These are phyloP conservation scores for Lagerstroemia speciosa DNA, from an alignment of 345 rosid species.

Conservation along the genomic window DNA sequence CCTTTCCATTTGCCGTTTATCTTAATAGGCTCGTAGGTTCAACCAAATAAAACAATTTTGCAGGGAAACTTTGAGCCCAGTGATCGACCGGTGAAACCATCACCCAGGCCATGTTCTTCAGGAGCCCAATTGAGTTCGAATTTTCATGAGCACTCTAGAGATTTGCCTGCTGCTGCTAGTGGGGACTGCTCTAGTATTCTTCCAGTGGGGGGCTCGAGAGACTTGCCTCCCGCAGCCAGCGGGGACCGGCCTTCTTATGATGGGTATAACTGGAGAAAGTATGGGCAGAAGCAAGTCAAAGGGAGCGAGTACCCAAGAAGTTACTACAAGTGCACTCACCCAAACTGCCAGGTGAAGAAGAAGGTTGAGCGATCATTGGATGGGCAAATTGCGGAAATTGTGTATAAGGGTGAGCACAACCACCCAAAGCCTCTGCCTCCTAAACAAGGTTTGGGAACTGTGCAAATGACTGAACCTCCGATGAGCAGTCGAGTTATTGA, in stretches of 20 bases:
- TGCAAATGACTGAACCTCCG: constrained; percentile 17
- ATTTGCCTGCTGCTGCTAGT: constrained; percentile 16
- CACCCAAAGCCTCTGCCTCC: constrained; percentile 80
- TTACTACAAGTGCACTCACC: constrained; percentile 91
- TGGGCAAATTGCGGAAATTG: constrained; percentile 88
- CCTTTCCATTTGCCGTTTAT: neutral
- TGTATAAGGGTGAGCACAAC: constrained; percentile 92
- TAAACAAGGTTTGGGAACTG: constrained; percentile 39
- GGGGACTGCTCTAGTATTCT: constrained; percentile 37
- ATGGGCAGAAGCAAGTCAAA: constrained; percentile 97
- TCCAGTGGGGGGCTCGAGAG: constrained; percentile 35
- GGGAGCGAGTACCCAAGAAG: constrained; percentile 96
- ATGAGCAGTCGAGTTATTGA: constrained; percentile 31
- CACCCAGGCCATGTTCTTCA: constrained; percentile 9
- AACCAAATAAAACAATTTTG: neutral
- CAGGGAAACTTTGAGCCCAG: constrained; percentile 43
- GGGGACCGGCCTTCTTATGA: constrained; percentile 63
- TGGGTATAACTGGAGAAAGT: constrained; percentile 98
- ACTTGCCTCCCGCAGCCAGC: constrained; percentile 15
- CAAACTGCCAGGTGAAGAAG: constrained; percentile 88
- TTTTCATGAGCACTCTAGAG: constrained; percentile 30
- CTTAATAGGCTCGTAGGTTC: neutral
- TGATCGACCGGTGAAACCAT: constrained; percentile 24
- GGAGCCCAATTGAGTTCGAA: constrained; percentile 28
- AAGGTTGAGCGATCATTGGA: constrained; percentile 87